Conservation (phyloP, 2,329 filamentous ascomycete species). For the Aureobasidium vineae region DNA sequence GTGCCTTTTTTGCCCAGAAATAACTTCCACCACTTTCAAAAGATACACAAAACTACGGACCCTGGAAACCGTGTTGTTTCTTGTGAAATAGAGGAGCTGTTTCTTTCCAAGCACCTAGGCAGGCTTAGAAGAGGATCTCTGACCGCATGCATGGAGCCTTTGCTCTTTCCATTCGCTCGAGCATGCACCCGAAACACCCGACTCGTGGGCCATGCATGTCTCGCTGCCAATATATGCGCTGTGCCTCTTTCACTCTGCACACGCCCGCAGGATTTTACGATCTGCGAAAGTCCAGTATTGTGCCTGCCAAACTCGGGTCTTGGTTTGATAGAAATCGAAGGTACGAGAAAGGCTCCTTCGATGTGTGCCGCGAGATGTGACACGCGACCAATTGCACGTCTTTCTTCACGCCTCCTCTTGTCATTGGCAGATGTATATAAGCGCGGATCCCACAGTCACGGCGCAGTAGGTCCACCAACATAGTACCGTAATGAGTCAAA, state of each 20-base stretch:
- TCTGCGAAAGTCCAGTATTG: too few relatives aligned
- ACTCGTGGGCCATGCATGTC: slow-evolving; percentile 7
- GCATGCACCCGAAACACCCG: slow-evolving; percentile 17
- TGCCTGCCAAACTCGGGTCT: not conserved
- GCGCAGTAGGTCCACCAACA: slow-evolving; percentile 4
- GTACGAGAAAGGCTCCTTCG: not conserved
- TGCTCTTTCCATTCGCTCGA: slow-evolving; percentile 11
- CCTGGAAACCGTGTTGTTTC: not conserved
- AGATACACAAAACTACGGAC: not conserved
- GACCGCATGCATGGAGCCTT: slow-evolving; percentile 6
- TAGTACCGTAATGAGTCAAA: not conserved
- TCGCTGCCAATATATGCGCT: slow-evolving; percentile 1
- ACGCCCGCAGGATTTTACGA: not conserved
- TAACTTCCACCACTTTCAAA: not conserved
- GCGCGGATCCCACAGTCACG: slow-evolving; percentile 12
- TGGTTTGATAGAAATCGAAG: not conserved
- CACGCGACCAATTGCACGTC: slow-evolving; percentile 11
- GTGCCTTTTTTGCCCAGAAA: not conserved
- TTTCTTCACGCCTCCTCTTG: not conserved
- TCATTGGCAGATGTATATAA: slow-evolving; percentile 4
- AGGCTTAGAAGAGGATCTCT: not conserved
- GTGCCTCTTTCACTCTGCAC: not conserved
- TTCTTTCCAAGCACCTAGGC: not conserved
- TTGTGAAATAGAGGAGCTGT: not conserved
- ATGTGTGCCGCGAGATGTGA: not conserved